Base-by-base conservation (phyloP, 441 rosid genomes). In the Bocquillonia castaneifolia region DNA sequence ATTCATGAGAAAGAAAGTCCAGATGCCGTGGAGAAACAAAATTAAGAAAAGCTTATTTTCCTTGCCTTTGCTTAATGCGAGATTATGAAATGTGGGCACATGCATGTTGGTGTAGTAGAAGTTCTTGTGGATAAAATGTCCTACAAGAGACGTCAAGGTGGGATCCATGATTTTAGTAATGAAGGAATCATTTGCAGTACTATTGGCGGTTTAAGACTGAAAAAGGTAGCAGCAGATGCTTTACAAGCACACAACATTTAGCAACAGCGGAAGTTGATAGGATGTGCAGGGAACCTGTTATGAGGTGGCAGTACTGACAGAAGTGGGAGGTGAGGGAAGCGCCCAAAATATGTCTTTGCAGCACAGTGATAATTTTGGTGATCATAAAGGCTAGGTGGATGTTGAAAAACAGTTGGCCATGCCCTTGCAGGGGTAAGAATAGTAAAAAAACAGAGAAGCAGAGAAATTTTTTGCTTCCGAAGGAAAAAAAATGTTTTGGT, bases 21-120 rank as follows among this genome's bases (percentile, higher is more conserved):
- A 29, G 63, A 26, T 26, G 56, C 8, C n/a, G n/a, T n/a, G n/a
- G n/a, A 5, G 6, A 52, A 59, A 52, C 55, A 32, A 3, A 1
- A n/a, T n/a, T n/a, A n/a, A 55, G 1, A 57, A 57, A 20, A 25
- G 57, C 20, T 20, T 31, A 23, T 32, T 31, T 32, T 22, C 64
- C 63, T 45, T 7, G 50, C 31, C 3, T 47, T 32, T 64, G 40
- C 67, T 22, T 29, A 48, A 64, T 64, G 39, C 57, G 22, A 36
- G 36, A n/a, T 32, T 26, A 22, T 51, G 17, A 64, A 14, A 64
- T 5, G 22, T 47, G 13, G 29, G 15, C 31, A 17, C 12, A 6
- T 18, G 25, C 26, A 15, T 7, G 34, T 0, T 28, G 52, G 15
- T 25, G 15, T 32, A 22, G 44, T 1, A n/a, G n/a, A n/a, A 56